Evolutionary conservation across 805 yeast genomes (phyloP), one percentile per base, ranked within the genome.

Genomic region (Suhomyces xylopsoci): DNA sequence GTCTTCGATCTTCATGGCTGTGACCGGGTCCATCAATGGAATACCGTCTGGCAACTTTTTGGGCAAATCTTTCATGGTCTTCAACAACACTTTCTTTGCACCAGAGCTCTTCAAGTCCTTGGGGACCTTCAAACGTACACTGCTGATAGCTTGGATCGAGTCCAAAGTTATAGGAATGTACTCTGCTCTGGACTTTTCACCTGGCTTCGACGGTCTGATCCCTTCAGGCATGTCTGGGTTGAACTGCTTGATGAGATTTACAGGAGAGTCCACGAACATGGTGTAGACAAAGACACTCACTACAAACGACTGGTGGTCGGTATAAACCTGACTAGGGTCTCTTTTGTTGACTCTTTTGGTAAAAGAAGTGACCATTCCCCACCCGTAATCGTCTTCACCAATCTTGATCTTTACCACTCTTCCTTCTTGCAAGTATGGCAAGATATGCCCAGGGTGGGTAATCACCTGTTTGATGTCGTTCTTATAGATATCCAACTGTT

Each of bases 1-100:
- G 64, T 90, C 97, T 45, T 83, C 87, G 60, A 94, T 93, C 65
- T 91, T 89, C 99, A 94, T 94, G 65, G 88, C 90, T 55, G 84
- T 86, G 38, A 94, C 76, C 4, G 99, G 98, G 69, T 94, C 97
- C 68, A 94, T 79, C 45, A 84, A 65, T n/a, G 98, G 97, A 34
- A 94, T 77, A 1, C 97, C 97, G 65, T 90, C 94, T 9, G 96
- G 91, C 64, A 91, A 86, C 70, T 96, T 83, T 60, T 86, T 82
- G 32, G 83, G 81, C 55, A 91, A 90, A 68, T 94, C 97, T 49
- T 77, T 78, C 62, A 94, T 73, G 7, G 96, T 86, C 65, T 89
- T 89, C 42, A 65, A 84, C 77, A 63, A 83, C 65, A 72, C 83
- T 76, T 73, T 85, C 76, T 77, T 85, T 68, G 79, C 83, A 69